Evolutionary conservation across 2,329 filamentous ascomycete species (phyloP), one percentile per base, ranked within the genome.

Genomic region (Ilyonectria mors-panacis): DNA sequence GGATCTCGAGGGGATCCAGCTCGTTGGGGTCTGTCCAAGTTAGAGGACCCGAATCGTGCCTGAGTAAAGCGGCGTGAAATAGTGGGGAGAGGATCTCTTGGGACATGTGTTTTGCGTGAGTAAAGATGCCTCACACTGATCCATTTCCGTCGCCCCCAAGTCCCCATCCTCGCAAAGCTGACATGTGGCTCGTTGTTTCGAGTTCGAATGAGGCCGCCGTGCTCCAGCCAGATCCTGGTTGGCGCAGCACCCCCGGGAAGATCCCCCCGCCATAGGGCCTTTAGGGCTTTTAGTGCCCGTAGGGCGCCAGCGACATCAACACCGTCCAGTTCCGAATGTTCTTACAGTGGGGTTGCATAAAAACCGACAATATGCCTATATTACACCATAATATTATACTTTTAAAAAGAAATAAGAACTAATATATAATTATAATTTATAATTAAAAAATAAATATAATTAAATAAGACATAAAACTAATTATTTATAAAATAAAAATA

Each of bases 321-420:
- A 97, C 94, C 1, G 85, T 97, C 28, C 91, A 93, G 63, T 96
- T 94, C 79, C 89, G 94, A 69, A 85, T 97, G 65, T 97, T 93
- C 82, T n/a, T n/a, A n/a, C n/a, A n/a, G n/a, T n/a, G n/a, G n/a
- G n/a, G n/a, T n/a, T n/a, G n/a, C n/a, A n/a, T n/a, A n/a, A n/a
- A n/a, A n/a, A n/a, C n/a, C n/a, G n/a, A n/a, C n/a, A n/a, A n/a
- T n/a, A n/a, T n/a, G n/a, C n/a, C n/a, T n/a, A n/a, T n/a, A n/a
- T n/a, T n/a, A n/a, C n/a, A n/a, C n/a, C n/a, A n/a, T n/a, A n/a
- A n/a, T n/a, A n/a, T n/a, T n/a, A n/a, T n/a, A n/a, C n/a, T n/a
- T n/a, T n/a, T n/a, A n/a, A n/a, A n/a, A n/a, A n/a, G n/a, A n/a
- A n/a, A n/a, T n/a, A n/a, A n/a, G n/a, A n/a, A n/a, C n/a, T n/a